Conservation (phyloP, 176 grass and related monocot species). For the Chrysopogon serrulatus region DNA sequence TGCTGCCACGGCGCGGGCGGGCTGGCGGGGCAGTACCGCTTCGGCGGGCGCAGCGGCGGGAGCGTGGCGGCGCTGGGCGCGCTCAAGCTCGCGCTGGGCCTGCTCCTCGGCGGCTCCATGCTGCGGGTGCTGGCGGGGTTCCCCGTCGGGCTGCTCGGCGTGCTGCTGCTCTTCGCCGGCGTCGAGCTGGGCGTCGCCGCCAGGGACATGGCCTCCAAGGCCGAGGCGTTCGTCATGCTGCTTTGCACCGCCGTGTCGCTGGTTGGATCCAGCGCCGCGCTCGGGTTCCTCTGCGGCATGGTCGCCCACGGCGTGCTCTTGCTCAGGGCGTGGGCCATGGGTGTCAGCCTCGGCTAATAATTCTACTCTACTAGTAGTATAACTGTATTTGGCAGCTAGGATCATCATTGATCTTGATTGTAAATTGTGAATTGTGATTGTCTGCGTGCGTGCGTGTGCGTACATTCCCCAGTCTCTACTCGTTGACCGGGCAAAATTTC, state of each 20-base stretch:
- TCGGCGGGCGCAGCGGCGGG: conserved; percentile 63
- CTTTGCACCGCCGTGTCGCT: conserved; percentile 70
- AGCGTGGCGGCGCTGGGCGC: conserved; percentile 74
- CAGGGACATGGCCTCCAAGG: conserved; percentile 72
- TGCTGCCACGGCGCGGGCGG: conserved; percentile 89
- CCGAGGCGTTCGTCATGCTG: conserved; percentile 79
- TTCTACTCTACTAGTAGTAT: too few relatives aligned
- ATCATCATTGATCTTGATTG: background rate
- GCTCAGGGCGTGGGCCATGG: conserved; percentile 34
- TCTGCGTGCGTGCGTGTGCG: background rate
- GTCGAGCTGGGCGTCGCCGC: conserved; percentile 66
- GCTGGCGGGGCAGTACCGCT: conserved; percentile 82
- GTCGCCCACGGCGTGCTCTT: conserved; percentile 43
- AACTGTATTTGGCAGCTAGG: too few relatives aligned
- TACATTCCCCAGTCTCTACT: background rate
- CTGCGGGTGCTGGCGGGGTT: conserved; percentile 58
- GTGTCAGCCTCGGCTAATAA: background rate
- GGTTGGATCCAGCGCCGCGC: conserved; percentile 77
- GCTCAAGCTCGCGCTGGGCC: conserved; percentile 57
- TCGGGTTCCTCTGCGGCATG: conserved; percentile 75
- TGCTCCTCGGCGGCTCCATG: conserved; percentile 61
- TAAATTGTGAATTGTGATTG: background rate
- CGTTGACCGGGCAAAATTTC: background rate
- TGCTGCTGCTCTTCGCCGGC: conserved; percentile 83
- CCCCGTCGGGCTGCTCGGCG: conserved; percentile 70